Percentiles rank a stretch among this genome's conserved stretches.
Evolutionary conservation across 176 grass and related monocot genomes (phyloP).

Genomic region (Cenchrus fungigraminus): DNA sequence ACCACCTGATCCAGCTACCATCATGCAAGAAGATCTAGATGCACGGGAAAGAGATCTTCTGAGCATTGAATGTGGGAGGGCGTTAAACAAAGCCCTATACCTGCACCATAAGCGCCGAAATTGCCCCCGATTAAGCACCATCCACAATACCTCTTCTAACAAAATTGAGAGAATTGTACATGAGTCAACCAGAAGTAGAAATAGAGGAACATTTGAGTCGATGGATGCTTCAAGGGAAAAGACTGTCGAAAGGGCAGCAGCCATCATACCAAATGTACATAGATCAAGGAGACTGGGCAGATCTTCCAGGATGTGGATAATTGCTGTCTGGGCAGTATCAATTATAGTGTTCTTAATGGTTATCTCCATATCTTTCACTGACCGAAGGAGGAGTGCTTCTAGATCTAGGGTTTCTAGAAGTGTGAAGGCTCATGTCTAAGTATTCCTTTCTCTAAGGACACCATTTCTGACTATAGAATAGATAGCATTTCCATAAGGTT

Average conservation of each 20-base stretch:
- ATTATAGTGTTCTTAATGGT: conserved; percentile 67
- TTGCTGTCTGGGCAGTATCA: conserved; percentile 73
- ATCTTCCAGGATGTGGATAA: conserved; percentile 60
- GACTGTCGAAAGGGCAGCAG: conserved; percentile 23
- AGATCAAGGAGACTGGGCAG: conserved; percentile 43
- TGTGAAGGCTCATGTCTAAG: conserved; percentile 53
- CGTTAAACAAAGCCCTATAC: conserved; percentile 85
- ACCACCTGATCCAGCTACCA: conserved; percentile 74
- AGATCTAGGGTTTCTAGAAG: conserved; percentile 69
- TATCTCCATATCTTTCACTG: conserved; percentile 69
- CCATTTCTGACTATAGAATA: conserved; percentile 38
- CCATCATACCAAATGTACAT: conserved; percentile 33
- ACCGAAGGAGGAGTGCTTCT: conserved; percentile 51
- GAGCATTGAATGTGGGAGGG: conserved; percentile 85
- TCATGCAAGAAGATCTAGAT: conserved; percentile 49
- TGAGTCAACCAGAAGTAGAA: conserved; percentile 2
- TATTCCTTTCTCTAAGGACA: neutral
- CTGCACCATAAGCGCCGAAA: conserved; percentile 73
- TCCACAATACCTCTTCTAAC: conserved; percentile 23
- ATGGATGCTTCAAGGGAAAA: conserved; percentile 24
- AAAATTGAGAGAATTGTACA: conserved; percentile 10
- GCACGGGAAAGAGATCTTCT: conserved; percentile 80
- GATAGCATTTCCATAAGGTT: conserved; percentile 19
- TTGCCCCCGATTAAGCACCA: conserved; percentile 50
- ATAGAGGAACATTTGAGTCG: conserved; percentile 35